Base-by-base conservation (phyloP, 2,329 filamentous ascomycete species). In the Botryotinia calthae region DNA sequence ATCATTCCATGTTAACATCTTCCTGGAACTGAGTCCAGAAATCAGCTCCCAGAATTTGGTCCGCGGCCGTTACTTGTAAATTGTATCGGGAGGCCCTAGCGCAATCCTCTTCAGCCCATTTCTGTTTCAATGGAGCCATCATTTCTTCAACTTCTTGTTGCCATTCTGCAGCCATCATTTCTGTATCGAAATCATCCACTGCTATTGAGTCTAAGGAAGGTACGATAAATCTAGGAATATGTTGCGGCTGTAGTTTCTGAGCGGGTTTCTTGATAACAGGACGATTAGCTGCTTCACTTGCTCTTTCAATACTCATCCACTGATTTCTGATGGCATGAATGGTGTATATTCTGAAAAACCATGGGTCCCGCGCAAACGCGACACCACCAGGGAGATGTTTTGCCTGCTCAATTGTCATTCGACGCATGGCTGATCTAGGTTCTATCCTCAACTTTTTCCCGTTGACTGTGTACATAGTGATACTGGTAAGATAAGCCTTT, bases 251-350 rank as follows among this genome's bases (percentile, higher is more conserved):
- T 4, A 42, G 2, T n/a, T 42, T 4, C 37, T 5, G 59, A 18
- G 4, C 37, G 59, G 16, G 3, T 20, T 28, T 0, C 37, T 40
- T 34, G 37, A 18, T 6, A n/a, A 2, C 37, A 40, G 8, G 9
- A n/a, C 5, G 22, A 5, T n/a, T 14, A 4, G 31, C 34, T 61
- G 0, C 58, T 40, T 61, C 5, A 10, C 10, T 10, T 14, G 12
- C 6, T 6, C 14, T 12, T 9, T 6, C 2, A 12, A 7, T 14
- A 1, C 16, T 14, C 14, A 2, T 28, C 59, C 37, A 28, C 1
- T 2, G 14, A 5, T n/a, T 0, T 5, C 0, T 12, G 37, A 62
- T 22, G 14, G 25, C 1, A 0, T 1, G 0, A 14, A 20, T 10
- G 5, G 2, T n/a, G 31, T 51, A 51, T 3, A 2, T n/a, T 51